Conservation (phyloP, 202 grass and related monocot genomes). For the Setaria italica region DNA sequence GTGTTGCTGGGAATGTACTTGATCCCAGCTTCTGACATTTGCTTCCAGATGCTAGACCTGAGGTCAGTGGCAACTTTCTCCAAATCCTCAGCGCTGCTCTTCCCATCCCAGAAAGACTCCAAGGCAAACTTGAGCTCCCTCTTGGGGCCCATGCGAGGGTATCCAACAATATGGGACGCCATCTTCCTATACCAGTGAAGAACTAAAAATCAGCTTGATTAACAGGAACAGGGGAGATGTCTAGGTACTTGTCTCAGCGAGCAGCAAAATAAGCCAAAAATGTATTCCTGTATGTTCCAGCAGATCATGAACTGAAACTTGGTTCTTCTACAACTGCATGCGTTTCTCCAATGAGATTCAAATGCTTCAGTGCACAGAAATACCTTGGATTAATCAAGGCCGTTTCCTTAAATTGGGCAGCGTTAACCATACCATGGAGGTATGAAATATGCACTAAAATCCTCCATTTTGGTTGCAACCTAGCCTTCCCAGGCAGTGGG, state of each 20-base stretch:
- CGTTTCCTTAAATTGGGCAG: slow-evolving; percentile 37
- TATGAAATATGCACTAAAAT: slow-evolving; percentile 38
- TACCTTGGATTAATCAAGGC: slow-evolving; percentile 42
- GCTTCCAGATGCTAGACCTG: slow-evolving; percentile 91
- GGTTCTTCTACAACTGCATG: neutral
- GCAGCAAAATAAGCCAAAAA: neutral
- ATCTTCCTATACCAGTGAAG: slow-evolving; percentile 62
- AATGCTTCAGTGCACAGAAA: slow-evolving; percentile 35
- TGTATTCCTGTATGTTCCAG: neutral
- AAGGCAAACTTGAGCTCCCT: slow-evolving; percentile 99
- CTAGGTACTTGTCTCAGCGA: slow-evolving; percentile 7
- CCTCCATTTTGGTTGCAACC: slow-evolving; percentile 47
- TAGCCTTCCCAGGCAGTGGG: slow-evolving; percentile 36
- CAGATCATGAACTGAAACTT: neutral
- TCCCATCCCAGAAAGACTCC: slow-evolving; percentile 98
- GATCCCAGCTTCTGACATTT: slow-evolving; percentile 87
- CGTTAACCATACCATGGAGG: slow-evolving; percentile 22
- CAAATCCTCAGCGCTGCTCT: slow-evolving; percentile 87
- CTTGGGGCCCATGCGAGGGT: slow-evolving; percentile 99
- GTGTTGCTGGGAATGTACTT: slow-evolving; percentile 99
- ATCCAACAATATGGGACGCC: slow-evolving; percentile 97
- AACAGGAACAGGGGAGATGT: neutral
- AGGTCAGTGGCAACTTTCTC: slow-evolving; percentile 88
- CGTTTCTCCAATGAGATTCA: slow-evolving; percentile 5
- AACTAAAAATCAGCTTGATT: slow-evolving; percentile 25